A percentile compares a stretch with the other conserved stretches of the same genome.
These are phyloP conservation scores for Aspergillus persii DNA, from an alignment of 2,329 filamentous ascomycete genomes.

Conservation along the genomic window DNA sequence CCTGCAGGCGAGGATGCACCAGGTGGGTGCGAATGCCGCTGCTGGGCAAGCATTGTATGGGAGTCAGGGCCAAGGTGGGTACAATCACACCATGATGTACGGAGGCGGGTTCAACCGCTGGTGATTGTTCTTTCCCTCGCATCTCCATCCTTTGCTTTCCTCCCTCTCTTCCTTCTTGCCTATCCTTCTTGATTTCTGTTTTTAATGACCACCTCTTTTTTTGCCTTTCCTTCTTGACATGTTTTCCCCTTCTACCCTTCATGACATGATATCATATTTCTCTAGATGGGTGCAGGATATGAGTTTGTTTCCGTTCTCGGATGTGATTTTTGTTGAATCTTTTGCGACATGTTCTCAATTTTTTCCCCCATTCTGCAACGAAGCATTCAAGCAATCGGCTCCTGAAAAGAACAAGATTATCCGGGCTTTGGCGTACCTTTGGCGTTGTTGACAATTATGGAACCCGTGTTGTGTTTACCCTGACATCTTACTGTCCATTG, in stretches of 20 bases:
- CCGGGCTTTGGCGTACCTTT: constrained; percentile 32
- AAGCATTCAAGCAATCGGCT: constrained; percentile 36
- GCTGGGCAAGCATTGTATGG: constrained; percentile 87
- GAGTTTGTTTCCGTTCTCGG: constrained; percentile 18
- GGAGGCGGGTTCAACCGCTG: constrained; percentile 65
- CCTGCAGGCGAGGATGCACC: constrained; percentile 95
- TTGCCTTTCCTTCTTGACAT: constrained; percentile 22
- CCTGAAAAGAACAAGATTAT: constrained; percentile 28
- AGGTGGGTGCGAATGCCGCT: constrained; percentile 69
- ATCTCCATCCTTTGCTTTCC: constrained; percentile 21
- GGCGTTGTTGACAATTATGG: constrained; percentile 33
- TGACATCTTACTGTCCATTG: constrained; percentile 13
- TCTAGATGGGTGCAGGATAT: constrained; percentile 26
- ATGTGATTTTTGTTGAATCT: constrained; percentile 24
- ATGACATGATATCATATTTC: constrained; percentile 35
- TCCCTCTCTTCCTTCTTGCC: constrained; percentile 15
- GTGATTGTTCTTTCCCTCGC: constrained; percentile 46
- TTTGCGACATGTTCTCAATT: constrained; percentile 18
- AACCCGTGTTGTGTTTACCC: constrained; percentile 15
- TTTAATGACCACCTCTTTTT: constrained; percentile 23
- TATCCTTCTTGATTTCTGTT: constrained; percentile 11
- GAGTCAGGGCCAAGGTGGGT: constrained; percentile 88
- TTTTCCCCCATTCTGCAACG: constrained; percentile 23
- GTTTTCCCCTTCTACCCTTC: constrained; percentile 23
- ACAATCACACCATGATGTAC: constrained; percentile 81